Evolutionary conservation across 768 basidiomycete genomes (phyloP), one percentile per base, ranked within the genome.

Genomic region (Suillus bovinus): DNA sequence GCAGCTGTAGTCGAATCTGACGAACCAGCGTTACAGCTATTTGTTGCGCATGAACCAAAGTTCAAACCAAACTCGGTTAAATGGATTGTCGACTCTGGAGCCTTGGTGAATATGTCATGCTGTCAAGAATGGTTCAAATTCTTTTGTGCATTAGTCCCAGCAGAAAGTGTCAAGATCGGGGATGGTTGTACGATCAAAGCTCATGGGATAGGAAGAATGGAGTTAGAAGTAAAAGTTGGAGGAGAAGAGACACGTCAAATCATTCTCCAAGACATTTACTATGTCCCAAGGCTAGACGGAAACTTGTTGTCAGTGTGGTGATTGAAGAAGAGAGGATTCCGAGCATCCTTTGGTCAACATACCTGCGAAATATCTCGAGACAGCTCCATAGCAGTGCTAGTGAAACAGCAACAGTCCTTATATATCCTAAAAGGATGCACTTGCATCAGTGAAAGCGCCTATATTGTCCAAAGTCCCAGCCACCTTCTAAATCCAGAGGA

Each of bases 221-320:
- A 17, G 9, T 31, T 55, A 27, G 42, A 64, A 22, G 27, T 60
- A 2, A n/a, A 60, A 5, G 4, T 60, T 1, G 33, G 54, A 9
- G 34, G n/a, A 36, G 54, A 31, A 4, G 4, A 41, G 8, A 38
- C 36, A 33, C 24, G n/a, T 1, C 22, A 5, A 20, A 61, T 56
- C 27, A 16, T 69, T 27, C 24, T 69, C 33, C 33, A 44, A 8
- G 56, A 66, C 29, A 59, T 63, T 17, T 65, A 61, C 53, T 58
- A 68, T 33, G 64, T 71, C 22, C 69, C 33, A 8, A 33, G 33
- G 33, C 33, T 33, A 33, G 41, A 67, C 8, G 63, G 66, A 14
- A 69, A 68, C 55, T 62, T 68, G 11, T 55, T 70, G 20, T 71
- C 67, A 3, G 61, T 70, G 36, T 47, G 67, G 0, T 52, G 44